These are phyloP conservation scores for Botrytis cinerea DNA, from an alignment of 2,329 filamentous ascomycete genomes.

Conservation along the genomic window DNA sequence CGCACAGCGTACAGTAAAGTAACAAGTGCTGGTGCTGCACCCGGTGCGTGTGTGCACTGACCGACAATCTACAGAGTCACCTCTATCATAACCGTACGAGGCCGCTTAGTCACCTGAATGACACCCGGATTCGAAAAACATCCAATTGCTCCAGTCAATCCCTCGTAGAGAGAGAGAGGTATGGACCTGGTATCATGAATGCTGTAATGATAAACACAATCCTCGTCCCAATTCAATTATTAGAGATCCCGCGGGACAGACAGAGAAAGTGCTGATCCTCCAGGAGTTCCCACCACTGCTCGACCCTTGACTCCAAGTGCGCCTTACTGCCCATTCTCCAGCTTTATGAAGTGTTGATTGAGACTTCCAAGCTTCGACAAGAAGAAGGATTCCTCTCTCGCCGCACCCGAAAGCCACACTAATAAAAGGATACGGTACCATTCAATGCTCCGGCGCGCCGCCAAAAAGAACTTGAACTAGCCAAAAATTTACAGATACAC, in stretches of 20 bases:
- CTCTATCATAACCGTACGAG: neutral
- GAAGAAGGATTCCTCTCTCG: constrained; percentile 16
- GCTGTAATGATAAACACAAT: neutral
- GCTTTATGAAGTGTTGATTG: constrained; percentile 2
- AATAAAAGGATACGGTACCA: constrained; percentile 20
- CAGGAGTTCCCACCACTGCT: neutral
- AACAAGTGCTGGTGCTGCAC: too few species aligned
- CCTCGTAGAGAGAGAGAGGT: neutral
- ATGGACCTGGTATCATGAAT: neutral
- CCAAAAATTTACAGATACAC: constrained; percentile 1
- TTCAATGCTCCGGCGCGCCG: constrained; percentile 15
- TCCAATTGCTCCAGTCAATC: neutral
- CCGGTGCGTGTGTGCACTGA: neutral
- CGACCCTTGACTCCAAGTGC: neutral
- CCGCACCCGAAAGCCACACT: constrained; percentile 22
- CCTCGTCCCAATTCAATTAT: neutral
- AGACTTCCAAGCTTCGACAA: neutral
- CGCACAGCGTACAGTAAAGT: too few species aligned
- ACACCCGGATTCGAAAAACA: neutral
- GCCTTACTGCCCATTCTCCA: neutral
- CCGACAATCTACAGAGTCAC: neutral
- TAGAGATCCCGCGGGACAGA: neutral
- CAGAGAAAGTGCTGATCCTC: neutral
- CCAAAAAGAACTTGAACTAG: constrained; percentile 13
- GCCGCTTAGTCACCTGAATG: neutral